Evolutionary conservation across 139 green algal species (phyloP).

Genomic region (Volvox reticuliferus): DNA sequence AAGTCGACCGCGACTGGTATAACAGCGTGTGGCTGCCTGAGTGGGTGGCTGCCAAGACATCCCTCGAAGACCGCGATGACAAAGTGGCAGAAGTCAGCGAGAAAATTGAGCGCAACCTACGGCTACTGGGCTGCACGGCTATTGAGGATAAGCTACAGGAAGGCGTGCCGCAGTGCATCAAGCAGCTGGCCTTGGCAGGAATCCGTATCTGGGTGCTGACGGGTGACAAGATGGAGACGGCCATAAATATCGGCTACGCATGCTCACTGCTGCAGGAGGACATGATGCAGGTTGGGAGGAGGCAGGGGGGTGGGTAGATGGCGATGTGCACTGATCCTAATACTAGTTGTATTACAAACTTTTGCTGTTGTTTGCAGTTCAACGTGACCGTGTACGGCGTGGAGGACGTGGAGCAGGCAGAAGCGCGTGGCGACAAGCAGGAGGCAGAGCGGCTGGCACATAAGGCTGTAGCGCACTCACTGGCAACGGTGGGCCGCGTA

Average conservation of each 20-base stretch:
- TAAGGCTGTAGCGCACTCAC: slow-evolving; percentile 32
- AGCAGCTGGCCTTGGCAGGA: slow-evolving; percentile 84
- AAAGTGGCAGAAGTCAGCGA: slow-evolving; percentile 65
- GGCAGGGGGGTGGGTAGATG: slow-evolving; percentile 46
- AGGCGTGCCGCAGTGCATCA: slow-evolving; percentile 94
- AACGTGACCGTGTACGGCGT: slow-evolving; percentile 41
- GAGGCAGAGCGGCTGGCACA: slow-evolving; percentile 44
- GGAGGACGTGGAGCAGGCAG: slow-evolving; percentile 51
- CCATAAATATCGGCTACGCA: slow-evolving; percentile 94
- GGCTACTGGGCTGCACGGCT: slow-evolving; percentile 94
- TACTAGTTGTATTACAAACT: neutral
- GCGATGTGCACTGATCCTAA: neutral
- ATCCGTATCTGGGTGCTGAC: slow-evolving; percentile 97
- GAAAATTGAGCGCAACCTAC: slow-evolving; percentile 83
- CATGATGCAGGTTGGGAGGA: slow-evolving; percentile 66
- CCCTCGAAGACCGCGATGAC: slow-evolving; percentile 62
- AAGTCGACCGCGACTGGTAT: slow-evolving; percentile 68
- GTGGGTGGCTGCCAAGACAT: slow-evolving; percentile 58
- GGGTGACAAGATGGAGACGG: slow-evolving; percentile 88
- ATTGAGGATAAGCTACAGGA: slow-evolving; percentile 99
- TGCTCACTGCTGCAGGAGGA: slow-evolving; percentile 87
- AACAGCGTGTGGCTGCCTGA: slow-evolving; percentile 56
- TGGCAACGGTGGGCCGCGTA: neutral
- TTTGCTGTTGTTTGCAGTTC: neutral
- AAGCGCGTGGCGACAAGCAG: slow-evolving; percentile 41